Conservation (phyloP, 208 protist genomes). For the Acanthamoeba culbertsoni region DNA sequence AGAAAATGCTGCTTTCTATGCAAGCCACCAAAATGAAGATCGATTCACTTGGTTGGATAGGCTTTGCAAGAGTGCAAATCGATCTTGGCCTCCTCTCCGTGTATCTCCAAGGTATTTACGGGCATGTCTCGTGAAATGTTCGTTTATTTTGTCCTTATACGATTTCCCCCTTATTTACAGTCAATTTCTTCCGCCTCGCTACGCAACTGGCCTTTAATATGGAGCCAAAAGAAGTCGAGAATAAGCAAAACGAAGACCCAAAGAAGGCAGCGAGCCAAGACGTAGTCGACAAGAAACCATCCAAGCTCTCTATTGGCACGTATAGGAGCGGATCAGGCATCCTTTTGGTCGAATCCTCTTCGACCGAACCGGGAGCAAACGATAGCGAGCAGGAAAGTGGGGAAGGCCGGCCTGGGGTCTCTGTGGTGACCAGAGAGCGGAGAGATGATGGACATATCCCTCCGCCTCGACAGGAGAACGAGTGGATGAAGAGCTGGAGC, state of each 20-base stretch:
- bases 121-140: background rate
- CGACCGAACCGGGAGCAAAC: background rate
- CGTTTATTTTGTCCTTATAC: background rate
- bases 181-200: background rate
- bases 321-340: background rate
- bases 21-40: constrained; percentile 13
- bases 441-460: background rate
- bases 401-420: too few relatives aligned
- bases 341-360: background rate
- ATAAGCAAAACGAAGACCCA: background rate
- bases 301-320: background rate
- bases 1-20: background rate
- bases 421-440: too few relatives aligned
- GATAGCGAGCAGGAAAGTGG: background rate
- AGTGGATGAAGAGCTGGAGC: background rate
- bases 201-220: background rate
- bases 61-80: background rate
- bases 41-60: background rate
- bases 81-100: background rate
- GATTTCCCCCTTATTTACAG: background rate
- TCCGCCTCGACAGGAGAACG: background rate
- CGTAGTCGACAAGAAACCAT: background rate
- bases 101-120: background rate
- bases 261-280: background rate
- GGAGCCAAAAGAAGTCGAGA: background rate